Evolutionary conservation across 2,329 filamentous ascomycete genomes (phyloP).

Genomic region (Aspergillus sp.): DNA sequence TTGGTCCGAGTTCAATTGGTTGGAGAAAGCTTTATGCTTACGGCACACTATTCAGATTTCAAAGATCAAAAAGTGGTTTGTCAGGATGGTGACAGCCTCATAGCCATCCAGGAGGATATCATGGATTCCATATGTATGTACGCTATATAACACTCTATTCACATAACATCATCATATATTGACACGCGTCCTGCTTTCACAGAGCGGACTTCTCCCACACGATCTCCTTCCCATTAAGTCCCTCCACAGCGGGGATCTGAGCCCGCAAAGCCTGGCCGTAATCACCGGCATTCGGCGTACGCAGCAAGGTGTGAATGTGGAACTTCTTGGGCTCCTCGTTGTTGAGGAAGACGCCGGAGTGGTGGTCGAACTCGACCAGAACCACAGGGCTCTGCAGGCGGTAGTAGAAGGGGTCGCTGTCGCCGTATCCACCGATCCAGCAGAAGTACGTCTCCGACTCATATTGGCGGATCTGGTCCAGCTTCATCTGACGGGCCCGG

Average conservation of each 20-base stretch:
- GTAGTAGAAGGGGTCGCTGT: constrained; percentile 74
- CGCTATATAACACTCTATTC: constrained; percentile 6
- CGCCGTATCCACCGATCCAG: constrained; percentile 70
- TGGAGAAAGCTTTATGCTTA: not conserved
- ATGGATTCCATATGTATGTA: not conserved
- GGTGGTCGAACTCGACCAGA: constrained; percentile 76
- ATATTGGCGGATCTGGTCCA: constrained; percentile 57
- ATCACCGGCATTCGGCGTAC: constrained; percentile 74
- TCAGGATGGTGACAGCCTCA: no score
- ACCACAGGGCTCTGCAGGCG: constrained; percentile 75
- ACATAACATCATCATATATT: constrained; percentile 11
- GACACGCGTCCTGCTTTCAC: not conserved
- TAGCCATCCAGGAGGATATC: not conserved
- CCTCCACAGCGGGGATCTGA: constrained; percentile 38
- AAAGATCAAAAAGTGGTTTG: no score
- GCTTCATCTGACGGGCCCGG: constrained; percentile 55
- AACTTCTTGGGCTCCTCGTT: constrained; percentile 75
- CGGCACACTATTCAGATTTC: not conserved
- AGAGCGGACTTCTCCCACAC: constrained; percentile 27
- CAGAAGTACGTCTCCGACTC: constrained; percentile 74
- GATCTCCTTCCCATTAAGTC: constrained; percentile 41
- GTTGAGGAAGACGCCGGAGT: constrained; percentile 74
- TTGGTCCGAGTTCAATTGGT: not conserved
- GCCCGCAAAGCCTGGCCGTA: constrained; percentile 63
- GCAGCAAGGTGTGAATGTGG: constrained; percentile 73